These are phyloP conservation scores for Phytophthora agathidicida DNA, from an alignment of 352 stramenopile species.

Conservation along the genomic window DNA sequence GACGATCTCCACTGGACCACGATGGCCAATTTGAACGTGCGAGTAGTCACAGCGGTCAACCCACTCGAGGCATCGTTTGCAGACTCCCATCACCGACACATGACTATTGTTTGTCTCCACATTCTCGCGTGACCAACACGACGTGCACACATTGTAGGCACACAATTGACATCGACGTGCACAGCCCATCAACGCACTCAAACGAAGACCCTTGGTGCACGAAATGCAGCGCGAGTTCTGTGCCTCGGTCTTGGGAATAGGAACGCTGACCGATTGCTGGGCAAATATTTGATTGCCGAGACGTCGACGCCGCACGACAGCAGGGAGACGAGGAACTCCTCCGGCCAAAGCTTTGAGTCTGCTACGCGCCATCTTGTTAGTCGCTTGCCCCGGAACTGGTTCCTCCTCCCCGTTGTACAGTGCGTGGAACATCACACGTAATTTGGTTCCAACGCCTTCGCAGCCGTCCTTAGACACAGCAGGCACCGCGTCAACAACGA, in stretches of 20 bases:
- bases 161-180: constrained; percentile 48
- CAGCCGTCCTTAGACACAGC: constrained; percentile 15
- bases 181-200: constrained; percentile 30
- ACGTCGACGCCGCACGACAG: constrained; percentile 40
- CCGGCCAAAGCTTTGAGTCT: constrained; percentile 34
- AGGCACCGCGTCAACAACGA: constrained; percentile 42
- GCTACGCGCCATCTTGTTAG: constrained; percentile 28
- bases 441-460: constrained; percentile 11
- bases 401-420: constrained; percentile 4
- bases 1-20: constrained; percentile 26
- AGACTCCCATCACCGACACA: constrained; percentile 37
- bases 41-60: constrained; percentile 50
- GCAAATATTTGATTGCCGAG: constrained; percentile 44
- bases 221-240: constrained; percentile 49
- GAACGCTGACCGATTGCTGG: not conserved
- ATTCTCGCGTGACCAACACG: constrained; percentile 44
- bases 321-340: constrained; percentile 33
- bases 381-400: constrained; percentile 5
- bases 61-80: constrained; percentile 50
- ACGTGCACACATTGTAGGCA: constrained; percentile 51
- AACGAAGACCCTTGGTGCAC: constrained; percentile 48
- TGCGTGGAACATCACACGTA: constrained; percentile 44
- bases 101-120: constrained; percentile 51
- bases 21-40: constrained; percentile 28
- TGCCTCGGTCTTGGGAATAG: constrained; percentile 4